phyloP scores from a whole-genome alignment of 2,329 filamentous ascomycete species.

The Beauveria scarabaeidicola region DNA sequence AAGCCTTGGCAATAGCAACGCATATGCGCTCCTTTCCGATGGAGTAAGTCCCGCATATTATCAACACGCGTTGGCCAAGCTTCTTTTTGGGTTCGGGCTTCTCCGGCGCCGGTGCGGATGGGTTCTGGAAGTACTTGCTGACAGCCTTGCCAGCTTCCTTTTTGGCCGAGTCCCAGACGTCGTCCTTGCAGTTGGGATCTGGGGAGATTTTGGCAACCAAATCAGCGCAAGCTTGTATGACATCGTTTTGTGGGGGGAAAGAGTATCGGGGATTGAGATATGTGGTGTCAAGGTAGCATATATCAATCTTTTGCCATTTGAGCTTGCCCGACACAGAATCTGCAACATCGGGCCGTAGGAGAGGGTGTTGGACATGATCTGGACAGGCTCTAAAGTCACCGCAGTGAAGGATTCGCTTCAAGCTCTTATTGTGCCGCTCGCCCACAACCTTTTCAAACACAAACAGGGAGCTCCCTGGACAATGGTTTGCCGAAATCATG shows the following conservation, averaged over 20 bases:
- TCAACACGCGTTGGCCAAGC: constrained; percentile 57
- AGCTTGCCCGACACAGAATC: constrained; percentile 63
- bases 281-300: constrained; percentile 95
- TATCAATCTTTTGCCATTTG: constrained; percentile 80
- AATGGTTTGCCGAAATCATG: constrained; percentile 96
- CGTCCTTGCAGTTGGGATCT: constrained; percentile 43
- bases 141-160: constrained; percentile 33
- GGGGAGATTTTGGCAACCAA: constrained; percentile 73
- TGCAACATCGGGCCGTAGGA: constrained; percentile 65
- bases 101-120: constrained; percentile 20
- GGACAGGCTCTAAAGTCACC: constrained; percentile 91
- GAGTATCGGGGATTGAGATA: constrained; percentile 94
- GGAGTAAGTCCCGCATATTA: constrained; percentile 93
- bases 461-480: constrained; percentile 88
- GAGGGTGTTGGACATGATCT: constrained; percentile 72
- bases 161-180: constrained; percentile 38
- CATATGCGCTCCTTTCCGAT: constrained; percentile 98
- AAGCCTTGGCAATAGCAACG: constrained; percentile 77
- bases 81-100: constrained; percentile 19
- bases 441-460: constrained; percentile 74
- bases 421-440: constrained; percentile 48
- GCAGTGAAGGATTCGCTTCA: constrained; percentile 83
- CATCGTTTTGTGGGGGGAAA: constrained; percentile 81
- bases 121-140: constrained; percentile 41
- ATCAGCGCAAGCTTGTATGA: constrained; percentile 79